Percentiles rank a stretch among this genome's conserved stretches.
Conservation (phyloP, 148 eudicot genomes). For the Talinum fruticosum region DNA sequence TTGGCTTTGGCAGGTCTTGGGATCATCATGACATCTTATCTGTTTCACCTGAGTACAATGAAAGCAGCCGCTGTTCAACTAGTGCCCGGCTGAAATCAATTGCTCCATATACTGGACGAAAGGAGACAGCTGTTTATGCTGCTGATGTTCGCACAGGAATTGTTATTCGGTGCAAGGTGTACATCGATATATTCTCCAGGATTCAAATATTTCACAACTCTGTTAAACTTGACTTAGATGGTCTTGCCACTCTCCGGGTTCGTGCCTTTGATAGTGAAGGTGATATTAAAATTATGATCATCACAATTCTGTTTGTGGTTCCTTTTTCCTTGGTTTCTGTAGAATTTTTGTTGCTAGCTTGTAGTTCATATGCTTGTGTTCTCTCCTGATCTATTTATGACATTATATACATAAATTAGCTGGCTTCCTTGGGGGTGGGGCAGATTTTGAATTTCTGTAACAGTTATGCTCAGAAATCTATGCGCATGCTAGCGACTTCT, state of each 20-base stretch:
- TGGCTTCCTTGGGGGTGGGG: neutral
- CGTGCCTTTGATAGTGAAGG: constrained; percentile 92
- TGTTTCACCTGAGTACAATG: constrained; percentile 75
- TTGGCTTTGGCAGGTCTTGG: constrained; percentile 71
- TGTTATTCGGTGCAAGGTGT: constrained; percentile 83
- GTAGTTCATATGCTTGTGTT: neutral
- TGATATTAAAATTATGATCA: constrained; percentile 27
- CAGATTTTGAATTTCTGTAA: neutral
- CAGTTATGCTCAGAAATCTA: neutral
- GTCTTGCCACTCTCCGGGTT: constrained; percentile 81
- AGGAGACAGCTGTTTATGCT: constrained; percentile 94
- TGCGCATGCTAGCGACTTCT: neutral
- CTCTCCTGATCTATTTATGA: neutral
- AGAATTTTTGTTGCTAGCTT: neutral
- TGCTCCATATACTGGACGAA: constrained; percentile 77
- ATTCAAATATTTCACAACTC: constrained; percentile 89
- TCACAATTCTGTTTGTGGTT: constrained; percentile 5
- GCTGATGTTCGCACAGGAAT: constrained; percentile 74
- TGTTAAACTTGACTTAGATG: constrained; percentile 84
- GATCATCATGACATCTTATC: constrained; percentile 89
- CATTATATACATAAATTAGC: neutral
- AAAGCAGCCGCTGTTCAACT: constrained; percentile 73
- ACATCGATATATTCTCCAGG: constrained; percentile 75
- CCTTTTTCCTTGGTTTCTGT: neutral
- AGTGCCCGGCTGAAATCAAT: constrained; percentile 85